phyloP scores from a whole-genome alignment of 495 filamentous ascomycete genomes.

The Schizothecium vesticola region DNA sequence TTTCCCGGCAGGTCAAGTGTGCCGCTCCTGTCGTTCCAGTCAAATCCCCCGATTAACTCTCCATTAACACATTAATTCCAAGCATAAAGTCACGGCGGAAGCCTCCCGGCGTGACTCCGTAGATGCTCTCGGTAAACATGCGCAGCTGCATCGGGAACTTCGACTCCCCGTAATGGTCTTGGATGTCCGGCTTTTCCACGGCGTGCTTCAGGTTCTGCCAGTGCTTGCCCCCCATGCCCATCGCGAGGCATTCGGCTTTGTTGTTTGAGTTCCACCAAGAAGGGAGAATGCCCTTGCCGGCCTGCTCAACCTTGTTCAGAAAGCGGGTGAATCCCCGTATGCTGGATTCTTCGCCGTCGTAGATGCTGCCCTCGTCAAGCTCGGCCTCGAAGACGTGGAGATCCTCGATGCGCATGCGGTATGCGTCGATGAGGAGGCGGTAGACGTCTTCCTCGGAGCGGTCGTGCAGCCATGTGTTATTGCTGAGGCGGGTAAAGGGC shows the following conservation, averaged over 20 bases:
- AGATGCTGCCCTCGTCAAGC: slow-evolving; percentile 21
- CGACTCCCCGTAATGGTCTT: slow-evolving; percentile 34
- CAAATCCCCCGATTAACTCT: too few species aligned
- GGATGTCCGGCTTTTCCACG: slow-evolving; percentile 34
- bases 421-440: slow-evolving; percentile 43
- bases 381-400: slow-evolving; percentile 21
- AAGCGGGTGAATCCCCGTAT: slow-evolving; percentile 17
- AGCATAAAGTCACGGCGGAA: background rate
- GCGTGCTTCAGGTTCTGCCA: slow-evolving; percentile 17
- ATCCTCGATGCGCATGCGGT: slow-evolving; percentile 44
- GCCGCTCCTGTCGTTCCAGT: too few species aligned
- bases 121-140: slow-evolving; percentile 23
- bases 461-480: slow-evolving; percentile 33
- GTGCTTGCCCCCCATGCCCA: slow-evolving; percentile 14
- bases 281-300: slow-evolving; percentile 28
- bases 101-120: slow-evolving; percentile 1
- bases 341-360: slow-evolving; percentile 11
- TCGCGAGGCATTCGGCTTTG: slow-evolving; percentile 22
- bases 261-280: slow-evolving; percentile 38
- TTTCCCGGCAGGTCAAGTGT: too few species aligned
- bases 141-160: slow-evolving; percentile 43
- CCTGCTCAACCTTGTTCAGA: slow-evolving; percentile 1
- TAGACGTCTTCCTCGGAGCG: slow-evolving; percentile 40
- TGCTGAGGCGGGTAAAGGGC: slow-evolving; percentile 28
- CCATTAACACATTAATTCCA: background rate